Percentiles rank a stretch among this genome's conserved stretches.
These are phyloP conservation scores for Citrus inodora DNA, from an alignment of 345 rosid species.

Conservation along the genomic window DNA sequence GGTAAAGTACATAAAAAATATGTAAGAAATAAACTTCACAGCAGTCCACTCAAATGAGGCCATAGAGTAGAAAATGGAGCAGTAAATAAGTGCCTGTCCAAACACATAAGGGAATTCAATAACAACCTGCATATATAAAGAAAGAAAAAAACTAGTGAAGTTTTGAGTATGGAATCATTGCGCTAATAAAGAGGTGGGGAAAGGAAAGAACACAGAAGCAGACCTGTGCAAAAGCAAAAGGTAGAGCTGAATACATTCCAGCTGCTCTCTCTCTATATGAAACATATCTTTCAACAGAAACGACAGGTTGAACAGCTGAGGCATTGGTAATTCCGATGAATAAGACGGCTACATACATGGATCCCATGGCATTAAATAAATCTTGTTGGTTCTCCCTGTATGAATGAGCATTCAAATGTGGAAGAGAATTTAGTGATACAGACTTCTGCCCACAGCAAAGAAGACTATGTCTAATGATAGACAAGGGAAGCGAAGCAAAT, in stretches of 20 bases:
- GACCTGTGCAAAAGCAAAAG: constrained; percentile 97
- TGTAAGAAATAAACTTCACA: constrained; percentile 83
- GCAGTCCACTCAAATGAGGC: constrained; percentile 85
- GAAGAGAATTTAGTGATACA: not conserved
- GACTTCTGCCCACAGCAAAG: not conserved
- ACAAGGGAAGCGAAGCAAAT: not conserved
- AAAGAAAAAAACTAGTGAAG: not conserved
- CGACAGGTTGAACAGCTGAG: constrained; percentile 96
- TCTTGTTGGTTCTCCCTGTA: constrained; percentile 82
- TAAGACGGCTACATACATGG: constrained; percentile 84
- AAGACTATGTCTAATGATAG: not conserved
- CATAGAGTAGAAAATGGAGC: constrained; percentile 83
- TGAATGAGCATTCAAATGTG: constrained; percentile 10
- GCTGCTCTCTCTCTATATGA: constrained; percentile 96
- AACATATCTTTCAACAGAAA: constrained; percentile 88
- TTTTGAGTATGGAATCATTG: not conserved
- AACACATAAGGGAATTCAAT: constrained; percentile 95
- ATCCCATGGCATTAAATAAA: constrained; percentile 90
- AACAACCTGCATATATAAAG: constrained; percentile 51
- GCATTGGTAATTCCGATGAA: constrained; percentile 92
- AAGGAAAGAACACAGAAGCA: not conserved
- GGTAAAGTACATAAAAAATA: constrained; percentile 88
- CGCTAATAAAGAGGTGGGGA: not conserved
- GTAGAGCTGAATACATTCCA: constrained; percentile 90
- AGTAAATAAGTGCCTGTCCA: constrained; percentile 68